phyloP scores from a whole-genome alignment of 305 asterid species.

The Ruellia speciosa region DNA sequence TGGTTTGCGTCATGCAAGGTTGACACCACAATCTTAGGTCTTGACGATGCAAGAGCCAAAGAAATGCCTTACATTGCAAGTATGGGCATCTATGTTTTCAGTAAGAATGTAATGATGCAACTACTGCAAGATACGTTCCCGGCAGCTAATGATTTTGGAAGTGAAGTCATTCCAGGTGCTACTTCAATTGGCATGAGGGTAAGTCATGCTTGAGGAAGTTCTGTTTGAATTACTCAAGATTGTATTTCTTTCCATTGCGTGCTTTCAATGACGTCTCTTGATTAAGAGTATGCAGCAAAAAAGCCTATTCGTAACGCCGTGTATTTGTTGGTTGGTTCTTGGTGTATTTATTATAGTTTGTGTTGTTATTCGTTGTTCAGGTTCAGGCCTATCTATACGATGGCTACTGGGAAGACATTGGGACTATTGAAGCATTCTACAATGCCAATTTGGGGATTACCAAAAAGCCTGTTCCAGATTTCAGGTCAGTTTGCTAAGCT shows the following conservation, averaged over 20 bases:
- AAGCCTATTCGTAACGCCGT: no score
- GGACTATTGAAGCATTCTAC: constrained; percentile 62
- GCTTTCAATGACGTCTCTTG: neutral
- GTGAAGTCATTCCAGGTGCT: constrained; percentile 74
- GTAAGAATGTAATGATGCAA: constrained; percentile 43
- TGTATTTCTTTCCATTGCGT: neutral
- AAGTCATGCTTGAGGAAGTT: constrained; percentile 22
- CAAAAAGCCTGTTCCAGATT: constrained; percentile 58
- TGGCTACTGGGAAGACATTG: constrained; percentile 72
- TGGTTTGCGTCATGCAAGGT: constrained; percentile 27
- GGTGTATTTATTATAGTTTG: neutral
- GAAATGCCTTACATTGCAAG: constrained; percentile 61
- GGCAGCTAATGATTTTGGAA: constrained; percentile 57
- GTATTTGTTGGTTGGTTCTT: neutral
- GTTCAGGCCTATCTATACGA: constrained; percentile 60
- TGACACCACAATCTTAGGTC: constrained; percentile 57
- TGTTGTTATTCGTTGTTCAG: constrained; percentile 24
- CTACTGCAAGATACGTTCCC: constrained; percentile 41
- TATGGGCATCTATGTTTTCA: constrained; percentile 58
- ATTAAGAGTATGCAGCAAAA: no score
- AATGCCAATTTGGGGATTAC: constrained; percentile 62
- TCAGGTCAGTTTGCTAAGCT: constrained; percentile 32
- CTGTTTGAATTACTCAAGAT: neutral
- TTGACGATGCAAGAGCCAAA: constrained; percentile 54
- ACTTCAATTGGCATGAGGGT: constrained; percentile 60